Conservation (phyloP, 371 early-diverging fungal species). For the Dinochytrium kinnereticum region DNA sequence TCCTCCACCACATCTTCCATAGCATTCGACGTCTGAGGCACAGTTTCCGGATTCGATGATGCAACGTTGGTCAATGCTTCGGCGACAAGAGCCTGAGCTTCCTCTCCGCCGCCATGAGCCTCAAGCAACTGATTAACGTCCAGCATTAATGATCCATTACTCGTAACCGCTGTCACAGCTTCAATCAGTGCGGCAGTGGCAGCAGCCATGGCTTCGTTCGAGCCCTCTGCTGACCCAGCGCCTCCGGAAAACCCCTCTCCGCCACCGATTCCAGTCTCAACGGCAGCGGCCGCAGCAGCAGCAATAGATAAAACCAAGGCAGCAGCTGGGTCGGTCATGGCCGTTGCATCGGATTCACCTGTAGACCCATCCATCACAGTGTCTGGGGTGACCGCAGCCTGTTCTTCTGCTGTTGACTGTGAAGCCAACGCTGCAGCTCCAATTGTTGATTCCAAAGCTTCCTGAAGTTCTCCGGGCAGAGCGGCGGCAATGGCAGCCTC, state of each 20-base stretch:
- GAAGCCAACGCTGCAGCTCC: neutral
- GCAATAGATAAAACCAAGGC: neutral
- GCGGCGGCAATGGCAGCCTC: neutral
- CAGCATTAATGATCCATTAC: neutral
- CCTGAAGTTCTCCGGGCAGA: neutral
- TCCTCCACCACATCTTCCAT: neutral
- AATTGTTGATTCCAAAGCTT: neutral
- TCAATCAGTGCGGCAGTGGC: neutral
- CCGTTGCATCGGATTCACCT: slow-evolving; percentile 13
- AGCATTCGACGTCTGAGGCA: no score
- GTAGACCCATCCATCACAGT: neutral
- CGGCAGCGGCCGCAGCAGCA: neutral
- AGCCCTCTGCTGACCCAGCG: neutral
- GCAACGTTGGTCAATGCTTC: no score
- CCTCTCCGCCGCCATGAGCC: neutral
- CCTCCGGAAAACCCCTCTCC: neutral
- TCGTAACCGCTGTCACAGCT: neutral
- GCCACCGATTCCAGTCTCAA: neutral
- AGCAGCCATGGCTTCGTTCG: neutral
- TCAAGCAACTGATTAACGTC: neutral
- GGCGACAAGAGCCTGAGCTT: neutral
- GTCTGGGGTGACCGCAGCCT: no score
- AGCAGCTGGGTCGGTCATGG: neutral
- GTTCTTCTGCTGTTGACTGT: no score
- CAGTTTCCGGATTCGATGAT: no score